Base-by-base conservation (phyloP, 768 basidiomycete species). In the Crepidotus variabilis region DNA sequence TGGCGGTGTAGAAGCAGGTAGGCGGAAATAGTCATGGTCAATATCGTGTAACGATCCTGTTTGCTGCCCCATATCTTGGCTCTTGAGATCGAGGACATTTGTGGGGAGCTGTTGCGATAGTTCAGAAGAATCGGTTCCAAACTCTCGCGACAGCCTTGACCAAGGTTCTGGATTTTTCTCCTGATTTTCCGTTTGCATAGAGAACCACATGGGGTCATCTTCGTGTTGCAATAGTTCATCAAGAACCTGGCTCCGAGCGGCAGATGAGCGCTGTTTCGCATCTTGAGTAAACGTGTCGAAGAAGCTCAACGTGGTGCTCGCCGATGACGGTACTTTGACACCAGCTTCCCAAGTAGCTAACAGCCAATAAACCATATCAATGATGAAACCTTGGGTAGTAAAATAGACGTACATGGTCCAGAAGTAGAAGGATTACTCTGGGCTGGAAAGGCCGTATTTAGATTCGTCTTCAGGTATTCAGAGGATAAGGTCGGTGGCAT, bases 191-290 rank as follows among this genome's bases (percentile, higher is more conserved):
- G 43, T 49, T 32, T 36, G 10, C 48, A 58, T 16, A 48, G 46
- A 22, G 51, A 84, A 86, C 64, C 84, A 87, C 61, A 89, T 66
- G 1, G 87, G 87, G 66, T 90, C 87, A 51, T 88, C 85, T 67
- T 90, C 80, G 57, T 87, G 82, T 57, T 77, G 61, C 35, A 90
- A 65, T 34, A 90, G 67, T 64, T 91, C 88, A 47, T 86, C 81
- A 50, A 90, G 71, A 5, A 90, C 71, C 21, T 70, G 75, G 54
- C 76, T 76, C 57, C 80, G 74, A 50, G 77, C 83, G 36, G 72
- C 74, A 51, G 82, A 81, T 0, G 79, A 75, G 9, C 84, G 79
- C 0, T 71, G 70, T 63, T 77, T 84, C 10, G 88, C 86, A 33
- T 76, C 77, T 50, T 80, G 73, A 2, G 78, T 78, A 55, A 90